Evolutionary conservation across 306 rosid species (phyloP), one percentile per base, ranked within the genome.

Genomic region (Cotoneaster glaucophyllus): DNA sequence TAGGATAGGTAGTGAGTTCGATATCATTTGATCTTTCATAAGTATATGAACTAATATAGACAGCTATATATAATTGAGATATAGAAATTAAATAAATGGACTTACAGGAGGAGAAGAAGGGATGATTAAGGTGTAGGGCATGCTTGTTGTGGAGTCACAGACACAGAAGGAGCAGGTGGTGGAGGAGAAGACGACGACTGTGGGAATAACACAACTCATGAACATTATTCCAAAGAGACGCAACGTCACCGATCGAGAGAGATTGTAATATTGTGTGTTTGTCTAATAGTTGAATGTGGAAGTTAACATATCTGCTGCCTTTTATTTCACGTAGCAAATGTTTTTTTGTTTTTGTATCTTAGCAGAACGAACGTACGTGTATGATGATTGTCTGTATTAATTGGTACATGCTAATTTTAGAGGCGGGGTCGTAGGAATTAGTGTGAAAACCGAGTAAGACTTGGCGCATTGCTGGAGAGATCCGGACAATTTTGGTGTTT

Each of bases 381-480:
- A 52, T 25, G 67, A 53, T 56, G n/a, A 31, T 50, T 4, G 29
- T 37, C 10, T 37, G 41, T 7, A 6, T 37, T 37, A 37, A 24
- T 66, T 21, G 21, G 4, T 37, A 4, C 18, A 72, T 62, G 39
- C 66, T 62, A 56, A 8, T 52, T 62, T 25, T 28, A 28, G 39
- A 57, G 69, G 73, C 79, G 59, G 45, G 61, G 76, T 69, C 64
- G 53, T 53, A 32, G 73, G 82, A 75, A 78, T 61, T 61, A 39
- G 65, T 44, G 39, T 67, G 61, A 59, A 37, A 53, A 56, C 78
- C 32, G 70, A 59, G 81, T 63, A 11, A 3, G 59, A 54, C 37
- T 50, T n/a, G 37, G 54, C 57, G 12, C 50, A 11, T 58, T 22
- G 29, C 62, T n/a, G 52, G 62, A 24, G 52, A 29, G 44, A n/a